A percentile compares a stretch with the other conserved stretches of the same genome.
phyloP scores from a whole-genome alignment of 78 protist species.

The Parvularia atlantis region DNA sequence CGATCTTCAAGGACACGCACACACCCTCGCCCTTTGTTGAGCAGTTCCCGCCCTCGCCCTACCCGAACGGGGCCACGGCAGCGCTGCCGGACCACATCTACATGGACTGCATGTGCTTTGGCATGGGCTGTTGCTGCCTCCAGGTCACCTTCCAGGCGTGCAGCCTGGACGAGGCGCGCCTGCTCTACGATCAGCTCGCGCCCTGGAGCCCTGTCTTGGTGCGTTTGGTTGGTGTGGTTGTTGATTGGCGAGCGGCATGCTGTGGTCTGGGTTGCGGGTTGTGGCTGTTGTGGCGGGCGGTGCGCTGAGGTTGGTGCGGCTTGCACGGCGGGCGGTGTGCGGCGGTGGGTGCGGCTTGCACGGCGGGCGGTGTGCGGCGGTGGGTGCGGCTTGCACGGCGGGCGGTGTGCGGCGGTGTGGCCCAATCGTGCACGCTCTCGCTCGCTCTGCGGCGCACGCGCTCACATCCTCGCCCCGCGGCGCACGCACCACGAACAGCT shows the following conservation, averaged over 20 bases:
- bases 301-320: background rate
- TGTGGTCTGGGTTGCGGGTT: too few species aligned
- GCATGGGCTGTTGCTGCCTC: constrained; percentile 95
- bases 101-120: constrained; percentile 97
- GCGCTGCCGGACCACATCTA: constrained; percentile 53
- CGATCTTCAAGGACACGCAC: constrained; percentile 67
- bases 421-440: too few species aligned
- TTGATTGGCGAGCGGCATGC: background rate
- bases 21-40: constrained; percentile 38
- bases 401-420: too few species aligned
- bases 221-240: background rate
- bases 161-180: constrained; percentile 70
- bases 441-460: too few species aligned
- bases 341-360: background rate
- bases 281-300: too few species aligned
- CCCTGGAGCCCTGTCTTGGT: constrained; percentile 43
- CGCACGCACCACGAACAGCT: too few species aligned
- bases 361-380: background rate
- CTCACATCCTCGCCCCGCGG: too few species aligned
- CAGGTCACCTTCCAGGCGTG: constrained; percentile 83
- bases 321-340: background rate
- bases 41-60: background rate
- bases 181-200: constrained; percentile 78
- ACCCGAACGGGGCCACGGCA: constrained; percentile 3
- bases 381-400: background rate